Evolutionary conservation across 306 rosid genomes (phyloP).

Genomic region (Sicyos edulis): DNA sequence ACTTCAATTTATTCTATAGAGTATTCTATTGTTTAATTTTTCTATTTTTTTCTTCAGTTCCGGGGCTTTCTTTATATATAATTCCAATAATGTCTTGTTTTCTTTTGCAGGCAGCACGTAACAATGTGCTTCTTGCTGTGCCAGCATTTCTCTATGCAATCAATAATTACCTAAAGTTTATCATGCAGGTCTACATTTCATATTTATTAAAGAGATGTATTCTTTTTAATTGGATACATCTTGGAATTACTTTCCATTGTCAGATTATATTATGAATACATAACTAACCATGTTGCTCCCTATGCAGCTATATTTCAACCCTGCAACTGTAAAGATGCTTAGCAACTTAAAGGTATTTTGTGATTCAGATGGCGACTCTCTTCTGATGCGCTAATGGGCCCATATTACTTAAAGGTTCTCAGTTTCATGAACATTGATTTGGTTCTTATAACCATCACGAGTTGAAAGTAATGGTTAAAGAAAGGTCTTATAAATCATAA

Average conservation of each 20-base stretch:
- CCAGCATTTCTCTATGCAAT: conserved; percentile 95
- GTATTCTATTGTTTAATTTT: background rate
- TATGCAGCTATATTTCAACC: conserved; percentile 93
- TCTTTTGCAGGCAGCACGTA: conserved; percentile 85
- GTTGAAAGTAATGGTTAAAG: too few relatives aligned
- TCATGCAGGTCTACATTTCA: conserved; percentile 67
- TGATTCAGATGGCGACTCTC: background rate
- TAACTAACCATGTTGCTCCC: conserved; percentile 16
- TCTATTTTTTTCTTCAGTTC: background rate
- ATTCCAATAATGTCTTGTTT: conserved; percentile 21
- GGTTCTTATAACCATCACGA: background rate
- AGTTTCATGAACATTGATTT: background rate
- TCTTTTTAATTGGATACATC: background rate
- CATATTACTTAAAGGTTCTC: background rate
- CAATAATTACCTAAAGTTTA: conserved; percentile 95
- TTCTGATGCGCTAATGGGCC: background rate
- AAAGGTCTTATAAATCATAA: too few relatives aligned
- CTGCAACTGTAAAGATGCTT: conserved; percentile 99
- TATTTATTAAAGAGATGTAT: background rate
- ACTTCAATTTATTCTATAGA: background rate
- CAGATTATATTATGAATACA: conserved; percentile 1
- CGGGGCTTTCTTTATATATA: background rate
- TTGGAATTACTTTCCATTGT: background rate
- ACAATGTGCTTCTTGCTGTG: conserved; percentile 88
- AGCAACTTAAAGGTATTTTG: conserved; percentile 90